These are phyloP conservation scores for Arthrobotrys entomopaga DNA, from an alignment of 2,329 filamentous ascomycete genomes.

Conservation along the genomic window DNA sequence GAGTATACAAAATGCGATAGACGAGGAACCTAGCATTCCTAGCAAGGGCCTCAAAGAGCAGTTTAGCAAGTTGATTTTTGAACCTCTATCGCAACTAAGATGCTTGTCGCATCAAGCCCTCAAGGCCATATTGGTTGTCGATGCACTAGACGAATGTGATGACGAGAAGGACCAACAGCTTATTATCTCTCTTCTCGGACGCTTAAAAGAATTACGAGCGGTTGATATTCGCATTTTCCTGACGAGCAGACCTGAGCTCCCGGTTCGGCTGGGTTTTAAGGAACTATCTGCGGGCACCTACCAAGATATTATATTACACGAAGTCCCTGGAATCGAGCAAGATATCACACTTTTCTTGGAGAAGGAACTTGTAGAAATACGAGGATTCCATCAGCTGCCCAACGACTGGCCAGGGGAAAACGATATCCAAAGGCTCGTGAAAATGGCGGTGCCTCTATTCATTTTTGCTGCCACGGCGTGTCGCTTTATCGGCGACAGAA, in stretches of 20 bases:
- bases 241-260: constrained; percentile 64
- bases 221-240: constrained; percentile 61
- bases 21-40: constrained; percentile 5
- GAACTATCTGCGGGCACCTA: constrained; percentile 58
- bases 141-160: constrained; percentile 62
- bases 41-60: constrained; percentile 7
- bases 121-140: constrained; percentile 59
- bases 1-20: constrained; percentile 7
- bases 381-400: constrained; percentile 22
- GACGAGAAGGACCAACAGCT: constrained; percentile 59
- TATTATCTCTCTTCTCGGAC: constrained; percentile 60
- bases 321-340: constrained; percentile 60
- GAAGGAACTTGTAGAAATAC: constrained; percentile 60
- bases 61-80: constrained; percentile 11
- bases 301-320: constrained; percentile 62
- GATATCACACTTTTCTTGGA: constrained; percentile 62
- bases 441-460: constrained; percentile 31
- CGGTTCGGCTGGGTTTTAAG: constrained; percentile 62
- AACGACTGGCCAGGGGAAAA: constrained; percentile 6
- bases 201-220: constrained; percentile 23
- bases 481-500: constrained; percentile 24
- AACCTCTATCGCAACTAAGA: constrained; percentile 10
- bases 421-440: constrained; percentile 2
- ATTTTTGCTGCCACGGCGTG: constrained; percentile 29
- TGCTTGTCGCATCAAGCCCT: background rate